phyloP scores from a whole-genome alignment of 1,284 basidiomycete genomes.

The Lignosus rhinocerotis region DNA sequence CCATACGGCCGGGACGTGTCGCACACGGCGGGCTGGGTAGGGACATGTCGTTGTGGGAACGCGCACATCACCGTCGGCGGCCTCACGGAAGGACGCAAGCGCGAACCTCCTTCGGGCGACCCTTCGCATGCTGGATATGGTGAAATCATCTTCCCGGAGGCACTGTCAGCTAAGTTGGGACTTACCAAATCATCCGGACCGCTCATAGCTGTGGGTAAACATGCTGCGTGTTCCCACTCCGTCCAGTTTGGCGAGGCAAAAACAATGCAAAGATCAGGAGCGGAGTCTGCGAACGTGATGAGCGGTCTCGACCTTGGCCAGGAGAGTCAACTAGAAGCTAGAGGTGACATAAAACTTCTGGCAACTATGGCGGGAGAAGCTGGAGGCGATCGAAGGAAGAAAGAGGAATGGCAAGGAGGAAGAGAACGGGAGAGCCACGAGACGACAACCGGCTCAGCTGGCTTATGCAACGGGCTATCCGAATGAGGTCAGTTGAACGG shows the following conservation, averaged over 20 bases:
- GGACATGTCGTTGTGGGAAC: background rate
- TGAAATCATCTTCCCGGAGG: background rate
- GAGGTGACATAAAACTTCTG: background rate
- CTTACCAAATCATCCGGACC: conserved; percentile 9
- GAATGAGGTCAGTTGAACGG: background rate
- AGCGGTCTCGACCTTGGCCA: background rate
- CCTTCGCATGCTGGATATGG: background rate
- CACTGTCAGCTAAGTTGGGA: background rate
- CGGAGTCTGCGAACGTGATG: background rate
- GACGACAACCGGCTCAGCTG: background rate
- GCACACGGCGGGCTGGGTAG: background rate
- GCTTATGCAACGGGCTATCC: background rate
- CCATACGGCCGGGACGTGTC: background rate
- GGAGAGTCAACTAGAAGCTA: background rate
- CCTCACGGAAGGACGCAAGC: background rate
- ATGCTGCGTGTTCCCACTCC: conserved; percentile 1
- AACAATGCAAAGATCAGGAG: background rate
- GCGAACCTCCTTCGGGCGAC: background rate
- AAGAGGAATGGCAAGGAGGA: background rate
- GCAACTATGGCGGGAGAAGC: conserved; percentile 1
- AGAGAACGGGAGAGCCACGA: background rate
- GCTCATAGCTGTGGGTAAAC: conserved; percentile 1
- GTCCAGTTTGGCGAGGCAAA: background rate
- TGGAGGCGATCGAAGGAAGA: background rate
- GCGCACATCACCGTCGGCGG: background rate